Percentiles rank a stretch among this genome's conserved stretches.
These are phyloP conservation scores for Prunus kanzakura DNA, from an alignment of 306 rosid genomes.

Conservation along the genomic window DNA sequence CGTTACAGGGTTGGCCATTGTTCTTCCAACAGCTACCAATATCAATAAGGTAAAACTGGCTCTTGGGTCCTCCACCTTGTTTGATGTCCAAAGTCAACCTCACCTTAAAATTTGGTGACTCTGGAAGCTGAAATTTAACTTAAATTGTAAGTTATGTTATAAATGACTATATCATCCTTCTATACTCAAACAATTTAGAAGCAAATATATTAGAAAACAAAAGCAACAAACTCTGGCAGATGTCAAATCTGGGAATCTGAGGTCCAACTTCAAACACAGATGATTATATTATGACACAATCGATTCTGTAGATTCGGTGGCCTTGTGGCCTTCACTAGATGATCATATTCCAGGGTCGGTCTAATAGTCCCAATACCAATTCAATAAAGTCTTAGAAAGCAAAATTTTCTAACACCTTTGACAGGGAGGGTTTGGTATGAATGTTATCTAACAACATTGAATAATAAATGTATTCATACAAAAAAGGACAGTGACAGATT, in stretches of 20 bases:
- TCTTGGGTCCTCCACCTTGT: constrained; percentile 60
- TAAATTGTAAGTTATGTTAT: neutral
- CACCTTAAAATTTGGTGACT: constrained; percentile 60
- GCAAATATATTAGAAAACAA: neutral
- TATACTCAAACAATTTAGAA: neutral
- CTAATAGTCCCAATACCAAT: neutral
- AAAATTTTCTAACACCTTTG: neutral
- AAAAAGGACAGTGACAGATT: constrained; percentile 15
- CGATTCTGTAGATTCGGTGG: neutral
- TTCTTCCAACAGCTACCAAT: constrained; percentile 78
- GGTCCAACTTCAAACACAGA: neutral
- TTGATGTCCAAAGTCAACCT: constrained; percentile 45
- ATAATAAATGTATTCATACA: neutral
- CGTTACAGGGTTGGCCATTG: constrained; percentile 50
- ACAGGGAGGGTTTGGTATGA: constrained; percentile 3
- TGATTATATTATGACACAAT: neutral
- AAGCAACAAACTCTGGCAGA: neutral
- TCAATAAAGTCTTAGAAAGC: neutral
- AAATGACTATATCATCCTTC: neutral
- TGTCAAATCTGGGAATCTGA: neutral
- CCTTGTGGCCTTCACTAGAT: neutral
- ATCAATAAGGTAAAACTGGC: constrained; percentile 65
- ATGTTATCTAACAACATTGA: neutral
- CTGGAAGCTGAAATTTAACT: constrained; percentile 49
- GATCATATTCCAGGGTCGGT: neutral